A percentile compares a stretch with the other conserved stretches of the same genome.
phyloP scores from a whole-genome alignment of 306 rosid genomes.

The Rubus parviflorus region DNA sequence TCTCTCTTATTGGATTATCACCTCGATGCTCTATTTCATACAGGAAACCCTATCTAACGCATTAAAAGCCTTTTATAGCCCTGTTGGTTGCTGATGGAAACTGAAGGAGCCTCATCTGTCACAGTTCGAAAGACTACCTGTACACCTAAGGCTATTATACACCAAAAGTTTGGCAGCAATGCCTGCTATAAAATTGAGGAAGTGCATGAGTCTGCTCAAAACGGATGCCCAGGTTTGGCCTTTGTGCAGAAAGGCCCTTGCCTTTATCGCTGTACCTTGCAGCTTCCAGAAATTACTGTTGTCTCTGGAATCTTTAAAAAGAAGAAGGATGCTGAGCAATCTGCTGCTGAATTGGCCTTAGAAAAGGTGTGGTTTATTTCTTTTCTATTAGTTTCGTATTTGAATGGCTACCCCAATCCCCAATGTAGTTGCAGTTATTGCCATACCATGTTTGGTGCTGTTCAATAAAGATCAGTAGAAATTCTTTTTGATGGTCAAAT shows the following conservation, averaged over 20 bases:
- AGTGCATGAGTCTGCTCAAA: conserved; percentile 54
- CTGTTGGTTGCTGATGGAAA: conserved; percentile 51
- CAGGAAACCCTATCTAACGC: not conserved
- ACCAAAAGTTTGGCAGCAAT: conserved; percentile 56
- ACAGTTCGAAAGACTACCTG: conserved; percentile 34
- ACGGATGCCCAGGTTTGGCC: conserved; percentile 72
- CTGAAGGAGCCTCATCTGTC: conserved; percentile 30
- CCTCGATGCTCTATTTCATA: not conserved
- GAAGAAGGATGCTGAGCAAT: conserved; percentile 96
- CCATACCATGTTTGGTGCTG: not conserved
- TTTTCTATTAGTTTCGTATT: not conserved
- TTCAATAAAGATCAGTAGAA: not conserved
- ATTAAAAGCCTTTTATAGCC: conserved; percentile 12
- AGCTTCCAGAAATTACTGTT: conserved; percentile 74
- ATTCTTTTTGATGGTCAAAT: not conserved
- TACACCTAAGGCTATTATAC: conserved; percentile 75
- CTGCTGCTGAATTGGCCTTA: conserved; percentile 85
- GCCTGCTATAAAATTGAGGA: conserved; percentile 71
- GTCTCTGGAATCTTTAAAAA: conserved; percentile 67
- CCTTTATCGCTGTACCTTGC: conserved; percentile 71
- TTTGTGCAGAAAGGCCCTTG: conserved; percentile 58
- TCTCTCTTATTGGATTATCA: too few relatives aligned
- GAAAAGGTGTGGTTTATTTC: conserved; percentile 55
- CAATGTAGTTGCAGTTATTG: not conserved
- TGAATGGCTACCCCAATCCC: conserved; percentile 5